Evolutionary conservation across 2,329 filamentous ascomycete species (phyloP).

Genomic region (Cladosporium sphaerospermum): DNA sequence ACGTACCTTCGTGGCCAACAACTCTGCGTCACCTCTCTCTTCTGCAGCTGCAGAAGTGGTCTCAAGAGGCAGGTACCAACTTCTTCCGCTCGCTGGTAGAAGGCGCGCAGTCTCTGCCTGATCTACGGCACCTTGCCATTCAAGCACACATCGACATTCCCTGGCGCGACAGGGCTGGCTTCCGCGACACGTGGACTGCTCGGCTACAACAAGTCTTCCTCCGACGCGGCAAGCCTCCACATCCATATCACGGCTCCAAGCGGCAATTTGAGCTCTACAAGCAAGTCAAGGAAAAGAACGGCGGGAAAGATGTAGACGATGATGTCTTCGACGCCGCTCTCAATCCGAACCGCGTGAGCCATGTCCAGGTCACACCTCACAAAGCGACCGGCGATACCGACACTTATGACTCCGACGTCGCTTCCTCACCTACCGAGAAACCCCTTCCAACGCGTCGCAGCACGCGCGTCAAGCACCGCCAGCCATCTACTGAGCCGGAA

Average conservation of each 20-base stretch:
- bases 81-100: constrained; percentile 76
- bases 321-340: constrained; percentile 13
- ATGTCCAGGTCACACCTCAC: constrained; percentile 23
- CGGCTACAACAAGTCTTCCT: constrained; percentile 63
- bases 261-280: constrained; percentile 39
- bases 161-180: constrained; percentile 75
- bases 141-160: constrained; percentile 70
- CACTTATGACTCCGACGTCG: constrained; percentile 17
- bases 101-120: constrained; percentile 57
- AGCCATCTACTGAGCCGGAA: constrained; percentile 14
- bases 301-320: constrained; percentile 8
- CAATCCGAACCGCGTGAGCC: constrained; percentile 17
- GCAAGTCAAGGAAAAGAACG: constrained; percentile 15
- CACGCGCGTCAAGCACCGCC: constrained; percentile 21
- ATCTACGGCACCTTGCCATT: constrained; percentile 64
- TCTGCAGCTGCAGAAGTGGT: constrained; percentile 69
- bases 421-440: constrained; percentile 10
- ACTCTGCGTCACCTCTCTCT: constrained; percentile 67
- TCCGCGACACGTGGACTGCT: constrained; percentile 72
- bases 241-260: constrained; percentile 36
- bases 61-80: constrained; percentile 60
- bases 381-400: constrained; percentile 22
- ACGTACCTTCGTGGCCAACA: constrained; percentile 72
- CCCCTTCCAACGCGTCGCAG: constrained; percentile 24
- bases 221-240: constrained; percentile 42